Conservation (phyloP, 1,139 yeast species). For the Pneumocystis wakefieldiae region DNA sequence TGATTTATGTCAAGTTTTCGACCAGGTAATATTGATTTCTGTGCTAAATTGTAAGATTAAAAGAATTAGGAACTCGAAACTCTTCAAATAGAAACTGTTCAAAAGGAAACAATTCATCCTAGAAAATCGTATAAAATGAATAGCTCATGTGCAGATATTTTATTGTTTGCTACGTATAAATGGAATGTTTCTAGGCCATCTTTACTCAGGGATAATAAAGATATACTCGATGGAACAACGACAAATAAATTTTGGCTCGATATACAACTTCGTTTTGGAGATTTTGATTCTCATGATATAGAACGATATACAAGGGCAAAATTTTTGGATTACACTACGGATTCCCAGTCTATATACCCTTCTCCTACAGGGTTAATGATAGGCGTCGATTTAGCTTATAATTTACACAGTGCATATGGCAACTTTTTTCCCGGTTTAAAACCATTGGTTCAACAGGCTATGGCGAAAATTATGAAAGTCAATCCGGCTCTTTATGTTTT, state of each 20-base stretch:
- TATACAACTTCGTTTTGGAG: constrained; percentile 90
- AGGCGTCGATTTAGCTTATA: constrained; percentile 86
- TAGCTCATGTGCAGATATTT: constrained; percentile 85
- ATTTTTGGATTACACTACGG: constrained; percentile 82
- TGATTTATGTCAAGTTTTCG: constrained; percentile 83
- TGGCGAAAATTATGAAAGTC: constrained; percentile 87
- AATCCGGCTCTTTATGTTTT: constrained; percentile 87
- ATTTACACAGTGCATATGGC: constrained; percentile 92
- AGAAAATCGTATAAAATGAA: constrained; percentile 95
- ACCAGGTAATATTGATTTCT: constrained; percentile 28
- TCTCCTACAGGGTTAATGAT: constrained; percentile 85
- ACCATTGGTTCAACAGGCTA: constrained; percentile 75
- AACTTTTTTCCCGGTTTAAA: constrained; percentile 95
- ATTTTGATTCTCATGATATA: constrained; percentile 92
- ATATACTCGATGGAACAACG: constrained; percentile 28
- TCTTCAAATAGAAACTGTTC: constrained; percentile 70
- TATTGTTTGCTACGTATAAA: constrained; percentile 55
- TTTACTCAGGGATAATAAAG: constrained; percentile 36
- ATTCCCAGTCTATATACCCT: constrained; percentile 73
- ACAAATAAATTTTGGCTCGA: constrained; percentile 86
- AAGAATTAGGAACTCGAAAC: constrained; percentile 46
- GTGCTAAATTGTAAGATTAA: not conserved
- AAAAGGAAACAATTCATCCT: constrained; percentile 89
- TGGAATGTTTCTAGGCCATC: constrained; percentile 86
- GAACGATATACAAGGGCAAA: constrained; percentile 89